Evolutionary conservation across 169 alveolate species (phyloP).

Genomic region (Theileria luwenshuni): DNA sequence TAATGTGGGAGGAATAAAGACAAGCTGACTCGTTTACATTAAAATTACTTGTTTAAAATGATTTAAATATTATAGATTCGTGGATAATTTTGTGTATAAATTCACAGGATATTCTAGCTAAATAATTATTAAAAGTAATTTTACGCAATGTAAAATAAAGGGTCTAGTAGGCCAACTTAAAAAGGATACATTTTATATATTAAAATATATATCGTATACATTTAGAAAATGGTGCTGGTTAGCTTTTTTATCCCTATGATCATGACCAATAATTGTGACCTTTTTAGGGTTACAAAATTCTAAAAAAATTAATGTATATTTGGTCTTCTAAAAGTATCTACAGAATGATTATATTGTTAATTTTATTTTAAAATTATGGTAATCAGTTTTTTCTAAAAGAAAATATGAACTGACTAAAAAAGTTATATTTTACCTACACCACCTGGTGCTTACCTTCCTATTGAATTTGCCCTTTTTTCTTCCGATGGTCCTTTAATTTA

Average conservation of each 20-base stretch:
- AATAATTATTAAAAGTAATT: not conserved
- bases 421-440: not conserved
- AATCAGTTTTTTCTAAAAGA: not conserved
- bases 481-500: not conserved
- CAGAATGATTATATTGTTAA: not conserved
- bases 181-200: not conserved
- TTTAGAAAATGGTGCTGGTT: not conserved
- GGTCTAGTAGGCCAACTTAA: not conserved
- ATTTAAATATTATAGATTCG: too few species aligned
- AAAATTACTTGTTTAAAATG: too few species aligned
- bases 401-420: constrained; percentile 14
- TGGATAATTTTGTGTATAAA: too few species aligned
- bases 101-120: too few species aligned
- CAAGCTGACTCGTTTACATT: too few species aligned
- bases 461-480: not conserved
- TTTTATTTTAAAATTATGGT: constrained; percentile 8
- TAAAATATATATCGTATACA: not conserved
- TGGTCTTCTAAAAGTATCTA: not conserved
- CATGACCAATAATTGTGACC: not conserved
- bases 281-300: constrained; percentile 14
- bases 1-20: too few species aligned
- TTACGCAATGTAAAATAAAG: not conserved
- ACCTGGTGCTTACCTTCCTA: constrained; percentile 21
- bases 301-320: not conserved
- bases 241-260: not conserved